A percentile compares a stretch with the other conserved stretches of the same genome.
Evolutionary conservation across 2,329 filamentous ascomycete genomes (phyloP).

Genomic region (Periconia sp.): DNA sequence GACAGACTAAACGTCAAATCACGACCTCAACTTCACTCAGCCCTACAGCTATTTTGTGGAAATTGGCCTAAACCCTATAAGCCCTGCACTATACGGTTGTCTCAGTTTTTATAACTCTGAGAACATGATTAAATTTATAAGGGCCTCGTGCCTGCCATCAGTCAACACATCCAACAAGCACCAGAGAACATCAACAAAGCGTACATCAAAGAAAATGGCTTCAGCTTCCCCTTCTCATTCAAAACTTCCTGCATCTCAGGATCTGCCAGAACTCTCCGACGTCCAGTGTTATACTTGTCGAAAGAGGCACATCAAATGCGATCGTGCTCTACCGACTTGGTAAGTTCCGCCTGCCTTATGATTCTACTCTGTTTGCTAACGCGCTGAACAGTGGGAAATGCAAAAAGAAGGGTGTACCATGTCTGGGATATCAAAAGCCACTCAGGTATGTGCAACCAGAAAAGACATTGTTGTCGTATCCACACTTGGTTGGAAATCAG

Average conservation of each 20-base stretch:
- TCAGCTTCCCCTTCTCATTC: constrained; percentile 12
- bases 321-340: constrained; percentile 38
- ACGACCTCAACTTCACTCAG: constrained; percentile 7
- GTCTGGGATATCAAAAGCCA: constrained; percentile 37
- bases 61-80: neutral
- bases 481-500: neutral
- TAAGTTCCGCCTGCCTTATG: neutral
- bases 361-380: constrained; percentile 2
- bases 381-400: constrained; percentile 32
- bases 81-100: constrained; percentile 5
- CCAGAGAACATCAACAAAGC: constrained; percentile 10
- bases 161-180: constrained; percentile 3
- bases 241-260: constrained; percentile 3
- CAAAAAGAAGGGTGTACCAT: constrained; percentile 32
- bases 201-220: constrained; percentile 13
- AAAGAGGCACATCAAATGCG: constrained; percentile 41
- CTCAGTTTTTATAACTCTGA: constrained; percentile 3
- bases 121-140: constrained; percentile 16
- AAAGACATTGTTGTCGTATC: too few species aligned
- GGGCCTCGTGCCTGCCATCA: constrained; percentile 8
- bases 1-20: neutral
- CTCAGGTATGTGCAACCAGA: constrained; percentile 9
- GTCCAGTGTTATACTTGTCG: constrained; percentile 39
- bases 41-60: constrained; percentile 4
- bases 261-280: constrained; percentile 18